These are phyloP conservation scores for Candida pseudoglaebosa DNA, from an alignment of 805 yeast species.

Conservation along the genomic window DNA sequence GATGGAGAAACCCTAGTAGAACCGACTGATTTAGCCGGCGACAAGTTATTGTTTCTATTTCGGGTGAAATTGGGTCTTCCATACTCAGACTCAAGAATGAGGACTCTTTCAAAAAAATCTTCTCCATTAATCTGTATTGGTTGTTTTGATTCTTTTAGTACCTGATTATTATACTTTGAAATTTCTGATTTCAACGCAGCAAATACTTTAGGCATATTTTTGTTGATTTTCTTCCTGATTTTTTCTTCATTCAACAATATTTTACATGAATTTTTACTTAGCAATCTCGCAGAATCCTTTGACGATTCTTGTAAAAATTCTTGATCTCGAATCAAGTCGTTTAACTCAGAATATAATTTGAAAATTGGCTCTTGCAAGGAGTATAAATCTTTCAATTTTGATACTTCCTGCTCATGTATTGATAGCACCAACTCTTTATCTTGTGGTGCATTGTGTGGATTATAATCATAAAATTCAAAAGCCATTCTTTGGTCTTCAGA, in stretches of 20 bases:
- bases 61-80: neutral
- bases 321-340: slow-evolving; percentile 57
- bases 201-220: slow-evolving; percentile 63
- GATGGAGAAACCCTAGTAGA: slow-evolving; percentile 10
- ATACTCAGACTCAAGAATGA: slow-evolving; percentile 27
- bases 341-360: slow-evolving; percentile 50
- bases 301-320: slow-evolving; percentile 60
- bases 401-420: slow-evolving; percentile 62
- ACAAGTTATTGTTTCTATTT: slow-evolving; percentile 1
- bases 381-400: slow-evolving; percentile 45
- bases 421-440: slow-evolving; percentile 59
- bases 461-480: slow-evolving; percentile 41
- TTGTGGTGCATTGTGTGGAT: slow-evolving; percentile 30
- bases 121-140: slow-evolving; percentile 43
- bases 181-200: slow-evolving; percentile 47
- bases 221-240: slow-evolving; percentile 61
- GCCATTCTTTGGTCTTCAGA: slow-evolving; percentile 45
- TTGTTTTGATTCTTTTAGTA: slow-evolving; percentile 14
- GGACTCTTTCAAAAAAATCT: slow-evolving; percentile 39
- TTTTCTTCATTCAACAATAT: slow-evolving; percentile 78
- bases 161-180: slow-evolving; percentile 42
- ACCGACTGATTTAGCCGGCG: neutral
- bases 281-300: slow-evolving; percentile 74
- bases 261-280: slow-evolving; percentile 72
- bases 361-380: slow-evolving; percentile 53